phyloP scores from a whole-genome alignment of 768 basidiomycete genomes.

The Hygrocybe coccinea region DNA sequence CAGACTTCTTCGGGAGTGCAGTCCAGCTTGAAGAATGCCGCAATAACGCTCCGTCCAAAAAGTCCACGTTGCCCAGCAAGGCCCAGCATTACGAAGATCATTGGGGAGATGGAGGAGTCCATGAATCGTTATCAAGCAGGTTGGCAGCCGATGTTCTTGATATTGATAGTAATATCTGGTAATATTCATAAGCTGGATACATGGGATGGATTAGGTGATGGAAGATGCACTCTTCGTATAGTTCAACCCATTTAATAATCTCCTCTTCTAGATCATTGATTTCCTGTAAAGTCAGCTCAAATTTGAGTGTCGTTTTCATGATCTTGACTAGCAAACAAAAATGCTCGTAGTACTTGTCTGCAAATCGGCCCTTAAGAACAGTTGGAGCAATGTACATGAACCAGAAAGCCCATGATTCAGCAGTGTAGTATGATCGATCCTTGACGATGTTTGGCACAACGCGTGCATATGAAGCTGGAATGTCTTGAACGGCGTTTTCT shows the following conservation, averaged over 20 bases:
- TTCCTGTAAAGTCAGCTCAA: conserved; percentile 23
- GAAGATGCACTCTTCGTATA: conserved; percentile 33
- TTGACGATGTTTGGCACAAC: conserved; percentile 23
- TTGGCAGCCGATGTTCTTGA: conserved; percentile 20
- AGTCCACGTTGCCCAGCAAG: conserved; percentile 33
- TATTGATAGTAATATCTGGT: conserved; percentile 32
- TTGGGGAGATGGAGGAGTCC: conserved; percentile 30
- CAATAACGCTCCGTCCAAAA: conserved; percentile 35
- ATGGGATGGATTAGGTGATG: neutral
- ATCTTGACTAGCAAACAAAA: conserved; percentile 31
- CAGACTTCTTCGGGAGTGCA: conserved; percentile 23
- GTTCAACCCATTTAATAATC: conserved; percentile 33
- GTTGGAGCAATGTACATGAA: conserved; percentile 33
- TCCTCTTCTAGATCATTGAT: conserved; percentile 22
- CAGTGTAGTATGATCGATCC: conserved; percentile 26
- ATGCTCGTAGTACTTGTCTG: conserved; percentile 34
- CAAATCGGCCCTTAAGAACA: conserved; percentile 32
- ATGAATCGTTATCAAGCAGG: conserved; percentile 32
- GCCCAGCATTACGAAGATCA: conserved; percentile 27
- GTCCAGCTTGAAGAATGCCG: conserved; percentile 20
- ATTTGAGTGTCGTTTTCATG: conserved; percentile 33
- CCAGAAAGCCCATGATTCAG: conserved; percentile 39
- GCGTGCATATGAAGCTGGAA: conserved; percentile 32
- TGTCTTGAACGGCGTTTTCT: conserved; percentile 18
- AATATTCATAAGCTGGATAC: neutral